Conservation (phyloP, 345 rosid genomes). For the Hibiscus tridactylites region DNA sequence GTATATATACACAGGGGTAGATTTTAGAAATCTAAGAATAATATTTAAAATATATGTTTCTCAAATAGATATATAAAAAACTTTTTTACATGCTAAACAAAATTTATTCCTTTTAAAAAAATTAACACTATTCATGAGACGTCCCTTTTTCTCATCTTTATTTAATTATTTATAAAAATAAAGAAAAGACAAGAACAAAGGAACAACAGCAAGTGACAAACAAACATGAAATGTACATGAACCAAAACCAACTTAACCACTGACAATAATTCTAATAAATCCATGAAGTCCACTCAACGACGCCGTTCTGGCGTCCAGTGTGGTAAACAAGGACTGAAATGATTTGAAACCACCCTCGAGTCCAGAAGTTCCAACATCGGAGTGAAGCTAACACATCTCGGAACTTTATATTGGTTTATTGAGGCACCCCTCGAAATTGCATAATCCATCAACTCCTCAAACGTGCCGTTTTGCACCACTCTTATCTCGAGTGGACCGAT, state of each 20-base stretch:
- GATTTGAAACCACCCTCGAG: constrained; percentile 55
- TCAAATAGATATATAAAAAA: no score
- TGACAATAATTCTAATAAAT: not conserved
- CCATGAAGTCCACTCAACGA: constrained; percentile 11
- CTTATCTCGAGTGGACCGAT: constrained; percentile 89
- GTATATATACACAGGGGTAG: no score
- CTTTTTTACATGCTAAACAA: no score
- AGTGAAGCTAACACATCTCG: constrained; percentile 72
- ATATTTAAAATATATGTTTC: no score
- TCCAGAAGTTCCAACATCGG: constrained; percentile 75
- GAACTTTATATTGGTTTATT: constrained; percentile 78
- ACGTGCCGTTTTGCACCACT: constrained; percentile 68
- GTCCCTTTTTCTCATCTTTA: no score
- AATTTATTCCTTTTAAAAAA: no score
- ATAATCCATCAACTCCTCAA: constrained; percentile 90
- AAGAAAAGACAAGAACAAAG: not conserved
- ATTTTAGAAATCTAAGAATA: no score
- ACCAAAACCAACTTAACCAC: not conserved
- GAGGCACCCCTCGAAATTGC: constrained; percentile 86
- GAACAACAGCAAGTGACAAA: not conserved
- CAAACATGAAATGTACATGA: not conserved
- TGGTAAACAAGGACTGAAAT: constrained; percentile 64
- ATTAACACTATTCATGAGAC: no score
- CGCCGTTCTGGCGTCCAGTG: constrained; percentile 59
- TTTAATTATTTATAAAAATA: not conserved